A percentile compares a stretch with the other conserved stretches of the same genome.
Conservation (phyloP, 2,329 filamentous ascomycete genomes). For the Botrytis hyacinthi region DNA sequence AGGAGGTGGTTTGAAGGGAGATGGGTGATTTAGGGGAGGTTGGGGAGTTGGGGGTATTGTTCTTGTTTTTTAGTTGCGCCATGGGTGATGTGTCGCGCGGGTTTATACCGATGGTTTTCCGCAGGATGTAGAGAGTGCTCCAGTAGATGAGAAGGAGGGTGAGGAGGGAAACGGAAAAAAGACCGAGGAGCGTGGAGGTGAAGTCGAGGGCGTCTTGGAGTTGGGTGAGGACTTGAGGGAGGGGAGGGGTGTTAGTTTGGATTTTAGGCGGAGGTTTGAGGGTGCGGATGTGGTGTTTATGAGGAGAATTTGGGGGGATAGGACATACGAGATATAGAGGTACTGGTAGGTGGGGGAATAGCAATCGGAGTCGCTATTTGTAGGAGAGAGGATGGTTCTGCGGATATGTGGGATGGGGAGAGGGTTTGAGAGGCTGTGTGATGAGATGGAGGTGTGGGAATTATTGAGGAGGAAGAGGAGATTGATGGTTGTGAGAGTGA, state of each 20-base stretch:
- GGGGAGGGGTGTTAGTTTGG: too few species aligned
- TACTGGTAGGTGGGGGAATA: background rate
- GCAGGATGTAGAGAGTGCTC: background rate
- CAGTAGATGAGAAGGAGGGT: slow-evolving; percentile 15
- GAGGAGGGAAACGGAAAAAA: background rate
- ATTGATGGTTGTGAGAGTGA: background rate
- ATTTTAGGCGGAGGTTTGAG: background rate
- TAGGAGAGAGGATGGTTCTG: background rate
- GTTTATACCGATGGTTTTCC: background rate
- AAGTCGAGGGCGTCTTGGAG: slow-evolving; percentile 18
- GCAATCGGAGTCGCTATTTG: background rate
- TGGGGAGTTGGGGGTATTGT: background rate
- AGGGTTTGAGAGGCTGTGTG: background rate
- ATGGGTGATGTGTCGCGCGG: background rate
- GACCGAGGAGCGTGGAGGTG: slow-evolving; percentile 11
- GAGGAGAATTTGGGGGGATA: background rate
- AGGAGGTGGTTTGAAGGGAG: background rate
- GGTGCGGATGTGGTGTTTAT: background rate
- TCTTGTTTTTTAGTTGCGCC: background rate
- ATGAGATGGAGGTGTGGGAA: background rate
- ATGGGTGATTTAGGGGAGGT: background rate
- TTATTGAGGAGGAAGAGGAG: too few species aligned
- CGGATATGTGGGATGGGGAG: background rate
- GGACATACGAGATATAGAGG: background rate
- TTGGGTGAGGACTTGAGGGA: background rate